Conservation (phyloP, 331 rosid genomes). For the Malus hybrid region DNA sequence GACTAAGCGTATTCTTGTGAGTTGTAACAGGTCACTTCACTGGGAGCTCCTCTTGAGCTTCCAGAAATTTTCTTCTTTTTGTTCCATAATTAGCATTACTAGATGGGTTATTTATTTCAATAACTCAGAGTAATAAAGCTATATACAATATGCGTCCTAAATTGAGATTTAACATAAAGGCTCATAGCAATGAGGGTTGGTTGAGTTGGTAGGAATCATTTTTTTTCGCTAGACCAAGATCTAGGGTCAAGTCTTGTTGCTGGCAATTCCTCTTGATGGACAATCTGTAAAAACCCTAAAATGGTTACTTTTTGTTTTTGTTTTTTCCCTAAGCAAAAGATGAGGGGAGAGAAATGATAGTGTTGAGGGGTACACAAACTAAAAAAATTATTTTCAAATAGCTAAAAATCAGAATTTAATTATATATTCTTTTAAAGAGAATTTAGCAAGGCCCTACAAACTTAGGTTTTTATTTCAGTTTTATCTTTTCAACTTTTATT, state of each 20-base stretch:
- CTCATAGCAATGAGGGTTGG: too few relatives aligned
- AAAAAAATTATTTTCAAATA: neutral
- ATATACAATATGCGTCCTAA: neutral
- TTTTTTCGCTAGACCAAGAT: too few relatives aligned
- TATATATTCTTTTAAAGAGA: neutral
- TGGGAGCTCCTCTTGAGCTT: conserved; percentile 40
- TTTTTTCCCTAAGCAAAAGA: neutral
- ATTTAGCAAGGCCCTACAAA: neutral
- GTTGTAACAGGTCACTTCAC: conserved; percentile 11
- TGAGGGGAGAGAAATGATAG: neutral
- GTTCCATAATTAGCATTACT: neutral
- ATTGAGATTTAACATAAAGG: neutral
- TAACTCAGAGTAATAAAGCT: neutral
- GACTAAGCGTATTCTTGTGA: neutral
- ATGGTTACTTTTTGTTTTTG: too few relatives aligned
- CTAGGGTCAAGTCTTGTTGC: too few relatives aligned
- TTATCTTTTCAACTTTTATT: too few relatives aligned
- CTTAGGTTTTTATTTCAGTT: neutral
- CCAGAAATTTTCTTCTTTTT: neutral
- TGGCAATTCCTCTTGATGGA: too few relatives aligned
- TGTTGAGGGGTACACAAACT: too few relatives aligned
- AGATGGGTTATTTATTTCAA: neutral
- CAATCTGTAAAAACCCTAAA: too few relatives aligned
- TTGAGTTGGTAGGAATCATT: too few relatives aligned
- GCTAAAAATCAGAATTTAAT: neutral